Conservation (phyloP, 495 filamentous ascomycete species). For the Articulospora tetracladia region DNA sequence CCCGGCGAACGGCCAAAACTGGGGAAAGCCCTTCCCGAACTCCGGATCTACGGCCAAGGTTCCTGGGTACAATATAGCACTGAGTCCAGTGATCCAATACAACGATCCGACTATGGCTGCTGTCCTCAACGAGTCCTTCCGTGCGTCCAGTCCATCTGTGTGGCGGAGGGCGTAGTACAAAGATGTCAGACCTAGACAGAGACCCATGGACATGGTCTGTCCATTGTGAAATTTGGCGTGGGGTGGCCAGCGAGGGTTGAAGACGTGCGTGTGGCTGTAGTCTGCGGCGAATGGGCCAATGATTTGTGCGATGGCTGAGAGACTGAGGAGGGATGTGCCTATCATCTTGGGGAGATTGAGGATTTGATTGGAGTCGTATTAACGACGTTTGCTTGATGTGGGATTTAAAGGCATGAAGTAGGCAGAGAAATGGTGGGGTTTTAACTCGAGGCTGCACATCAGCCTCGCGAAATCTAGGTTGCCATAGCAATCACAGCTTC, state of each 20-base stretch:
- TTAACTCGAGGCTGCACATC: no score
- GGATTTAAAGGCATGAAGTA: no score
- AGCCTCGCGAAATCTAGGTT: no score
- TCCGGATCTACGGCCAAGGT: slow-evolving; percentile 48
- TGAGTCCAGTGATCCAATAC: slow-evolving; percentile 48
- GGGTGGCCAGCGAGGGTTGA: slow-evolving; percentile 51
- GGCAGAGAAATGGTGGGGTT: no score
- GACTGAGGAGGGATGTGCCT: slow-evolving; percentile 40
- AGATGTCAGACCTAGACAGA: slow-evolving; percentile 39
- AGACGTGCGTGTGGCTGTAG: slow-evolving; percentile 48
- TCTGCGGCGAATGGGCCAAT: slow-evolving; percentile 43
- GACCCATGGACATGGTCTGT: slow-evolving; percentile 49
- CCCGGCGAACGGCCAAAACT: slow-evolving; percentile 34
- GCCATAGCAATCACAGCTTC: no score
- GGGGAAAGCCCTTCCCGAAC: slow-evolving; percentile 47
- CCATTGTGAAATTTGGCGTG: slow-evolving; percentile 56
- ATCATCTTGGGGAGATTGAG: slow-evolving; percentile 24
- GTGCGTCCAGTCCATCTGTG: slow-evolving; percentile 10
- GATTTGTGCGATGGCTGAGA: slow-evolving; percentile 37
- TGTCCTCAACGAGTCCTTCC: slow-evolving; percentile 30
- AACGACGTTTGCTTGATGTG: no score
- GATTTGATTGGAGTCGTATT: background rate
- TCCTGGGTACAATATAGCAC: slow-evolving; percentile 45
- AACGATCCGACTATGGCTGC: slow-evolving; percentile 43
- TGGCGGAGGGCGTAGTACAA: slow-evolving; percentile 45